phyloP scores from a whole-genome alignment of 164 flowering plant genomes.

The Vitis vinifera region ASM3070453v1 NC_081818.1:4135001-4135500 shows the following conservation, averaged over 20 bases:
- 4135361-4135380: not conserved
- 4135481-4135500: slow-evolving; percentile 1
- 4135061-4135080: not conserved
- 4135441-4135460: not conserved
- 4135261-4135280: not conserved
- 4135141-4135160: too few species aligned
- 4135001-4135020: too few species aligned
- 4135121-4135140: slow-evolving; percentile 1
- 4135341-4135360: not conserved
- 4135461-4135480: too few species aligned
- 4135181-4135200: not conserved
- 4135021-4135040: too few species aligned
- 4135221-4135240: not conserved
- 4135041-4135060: not conserved
- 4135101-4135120: not conserved
- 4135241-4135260: not conserved
- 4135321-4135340: not conserved
- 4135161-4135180: too few species aligned
- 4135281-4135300: not conserved
- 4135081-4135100: not conserved
- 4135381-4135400: not conserved
- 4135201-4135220: slow-evolving; percentile 6
- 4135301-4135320: not conserved
- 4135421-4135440: not conserved
- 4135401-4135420: not conserved